Evolutionary conservation across 768 basidiomycete genomes (phyloP), one percentile per base, ranked within the genome.

Genomic region (Lentinula sp.): DNA sequence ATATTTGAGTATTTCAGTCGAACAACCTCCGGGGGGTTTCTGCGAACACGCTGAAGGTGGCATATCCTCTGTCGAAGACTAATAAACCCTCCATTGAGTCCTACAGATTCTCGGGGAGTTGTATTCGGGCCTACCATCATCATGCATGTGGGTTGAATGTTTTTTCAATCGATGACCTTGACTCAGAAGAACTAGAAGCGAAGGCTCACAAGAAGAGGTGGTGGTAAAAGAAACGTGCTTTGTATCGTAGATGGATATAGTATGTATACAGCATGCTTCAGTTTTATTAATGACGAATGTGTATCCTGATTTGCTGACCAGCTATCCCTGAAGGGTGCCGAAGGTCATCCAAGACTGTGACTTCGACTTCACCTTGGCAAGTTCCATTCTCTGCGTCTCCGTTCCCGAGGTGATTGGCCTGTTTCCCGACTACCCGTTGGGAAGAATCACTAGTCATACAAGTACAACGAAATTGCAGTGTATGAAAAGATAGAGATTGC

Each of bases 301-400:
- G 32, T 8, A 59, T 37, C 35, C 57, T 34, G 8, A 59, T 59
- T 35, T 59, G 43, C 23, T 59, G 57, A n/a, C 57, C 57, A 16
- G 37, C 16, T 18, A 59, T 34, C 34, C 57, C 57, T 28, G 37
- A 23, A 23, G 57, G 46, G 21, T 59, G 57, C 5, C 45, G 35
- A 16, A 34, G 32, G 34, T 59, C 57, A 16, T 59, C 32, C 32
- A 50, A 39, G 3, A 31, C 42, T 1, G 57, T 59, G 31, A 59
- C 32, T 23, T 59, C 57, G 7, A 59, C n/a, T 59, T 32, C 40
- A 10, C 57, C 57, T 11, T 46, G 28, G 57, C 57, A 59, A 5
- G 18, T 13, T 10, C 23, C 13, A 15, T 35, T 37, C 15, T 13
- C 7, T 9, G 46, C 18, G 16, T 16, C 6, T 6, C 8, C 46